Conservation (phyloP, 768 basidiomycete species). For the Leccinellum rugosiceps region DNA sequence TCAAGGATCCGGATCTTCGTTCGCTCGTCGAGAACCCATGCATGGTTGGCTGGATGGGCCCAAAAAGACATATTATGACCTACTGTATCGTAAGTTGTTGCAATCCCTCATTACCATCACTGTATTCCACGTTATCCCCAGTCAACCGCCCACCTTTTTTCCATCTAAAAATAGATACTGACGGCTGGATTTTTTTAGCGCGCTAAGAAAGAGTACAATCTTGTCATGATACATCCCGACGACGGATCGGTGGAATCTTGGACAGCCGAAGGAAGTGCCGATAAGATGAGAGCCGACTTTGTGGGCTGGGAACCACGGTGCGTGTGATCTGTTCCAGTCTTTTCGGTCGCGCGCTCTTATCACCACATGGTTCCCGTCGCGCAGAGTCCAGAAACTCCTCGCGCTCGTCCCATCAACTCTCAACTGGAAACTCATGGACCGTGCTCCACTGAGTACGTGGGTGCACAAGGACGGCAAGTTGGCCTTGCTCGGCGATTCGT, state of each 20-base stretch:
- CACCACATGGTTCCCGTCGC: not conserved
- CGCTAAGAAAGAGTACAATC: slow-evolving; percentile 41
- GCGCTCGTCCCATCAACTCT: slow-evolving; percentile 43
- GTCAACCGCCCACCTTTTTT: not conserved
- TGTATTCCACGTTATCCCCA: not conserved
- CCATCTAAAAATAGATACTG: not conserved
- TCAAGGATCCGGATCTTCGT: slow-evolving; percentile 50
- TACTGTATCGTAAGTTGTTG: slow-evolving; percentile 39
- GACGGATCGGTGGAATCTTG: slow-evolving; percentile 42
- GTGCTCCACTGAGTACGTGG: slow-evolving; percentile 47
- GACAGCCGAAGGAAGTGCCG: slow-evolving; percentile 39
- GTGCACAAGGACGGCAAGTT: slow-evolving; percentile 42
- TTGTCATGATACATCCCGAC: slow-evolving; percentile 44
- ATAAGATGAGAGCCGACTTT: slow-evolving; percentile 47
- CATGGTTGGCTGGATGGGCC: slow-evolving; percentile 61
- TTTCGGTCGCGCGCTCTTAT: not conserved
- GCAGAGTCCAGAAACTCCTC: slow-evolving; percentile 46
- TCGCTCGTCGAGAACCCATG: slow-evolving; percentile 48
- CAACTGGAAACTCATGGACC: slow-evolving; percentile 48
- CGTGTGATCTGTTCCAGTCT: slow-evolving; percentile 7
- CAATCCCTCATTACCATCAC: too few species aligned
- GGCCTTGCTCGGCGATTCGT: slow-evolving; percentile 51
- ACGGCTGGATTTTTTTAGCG: slow-evolving; percentile 18
- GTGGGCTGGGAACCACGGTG: slow-evolving; percentile 49
- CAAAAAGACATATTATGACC: slow-evolving; percentile 43